phyloP scores from a whole-genome alignment of 2,329 filamentous ascomycete species.

The Fusarium goolgardi region DNA sequence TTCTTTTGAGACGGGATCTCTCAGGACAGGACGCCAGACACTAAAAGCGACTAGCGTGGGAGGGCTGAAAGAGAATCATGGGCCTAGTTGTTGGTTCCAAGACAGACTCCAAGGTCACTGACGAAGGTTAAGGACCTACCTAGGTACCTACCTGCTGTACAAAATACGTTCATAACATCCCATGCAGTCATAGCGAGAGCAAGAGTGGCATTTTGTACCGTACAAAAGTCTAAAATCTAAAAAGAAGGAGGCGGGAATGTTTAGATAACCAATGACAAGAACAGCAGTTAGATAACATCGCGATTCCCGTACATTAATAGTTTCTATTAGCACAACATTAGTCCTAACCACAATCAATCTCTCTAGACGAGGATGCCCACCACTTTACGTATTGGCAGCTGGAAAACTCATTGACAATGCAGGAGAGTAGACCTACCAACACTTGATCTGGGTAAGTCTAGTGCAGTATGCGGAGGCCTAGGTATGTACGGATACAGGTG shows the following conservation, averaged over 20 bases:
- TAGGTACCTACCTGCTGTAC: background rate
- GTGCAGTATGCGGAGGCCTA: background rate
- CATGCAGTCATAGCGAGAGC: background rate
- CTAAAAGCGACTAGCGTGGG: slow-evolving; percentile 51
- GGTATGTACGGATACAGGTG: background rate
- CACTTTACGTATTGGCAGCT: slow-evolving; percentile 33
- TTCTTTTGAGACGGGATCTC: slow-evolving; percentile 49
- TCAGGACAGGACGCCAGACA: slow-evolving; percentile 43
- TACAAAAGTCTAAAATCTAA: background rate
- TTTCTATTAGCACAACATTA: slow-evolving; percentile 14
- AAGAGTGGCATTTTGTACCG: background rate
- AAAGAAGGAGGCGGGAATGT: background rate
- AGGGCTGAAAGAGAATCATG: slow-evolving; percentile 54
- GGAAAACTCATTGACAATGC: slow-evolving; percentile 10
- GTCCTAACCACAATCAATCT: slow-evolving; percentile 5
- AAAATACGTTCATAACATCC: background rate
- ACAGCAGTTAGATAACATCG: background rate
- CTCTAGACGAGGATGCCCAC: slow-evolving; percentile 29
- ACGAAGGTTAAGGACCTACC: slow-evolving; percentile 14
- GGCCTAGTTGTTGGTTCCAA: slow-evolving; percentile 41
- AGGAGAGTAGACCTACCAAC: slow-evolving; percentile 12
- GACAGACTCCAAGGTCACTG: slow-evolving; percentile 12
- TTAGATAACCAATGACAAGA: background rate
- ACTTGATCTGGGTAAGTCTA: slow-evolving; percentile 1
- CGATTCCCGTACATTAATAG: slow-evolving; percentile 3